These are phyloP conservation scores for Meyerozyma carpophila DNA, from an alignment of 1,139 yeast species.

Conservation along the genomic window DNA sequence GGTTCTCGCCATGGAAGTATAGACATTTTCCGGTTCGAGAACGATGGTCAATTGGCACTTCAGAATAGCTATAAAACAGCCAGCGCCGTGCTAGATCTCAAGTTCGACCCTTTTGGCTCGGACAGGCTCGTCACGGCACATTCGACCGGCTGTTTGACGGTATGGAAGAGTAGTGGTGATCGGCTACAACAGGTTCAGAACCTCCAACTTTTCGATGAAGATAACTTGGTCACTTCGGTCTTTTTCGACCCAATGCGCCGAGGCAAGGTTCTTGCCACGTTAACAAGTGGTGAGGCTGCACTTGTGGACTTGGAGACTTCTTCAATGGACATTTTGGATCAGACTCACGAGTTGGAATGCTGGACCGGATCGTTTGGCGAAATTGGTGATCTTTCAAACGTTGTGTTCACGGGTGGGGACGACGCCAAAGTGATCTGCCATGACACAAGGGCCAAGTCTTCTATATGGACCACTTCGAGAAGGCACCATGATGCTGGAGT, in stretches of 20 bases:
- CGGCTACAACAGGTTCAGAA: constrained; percentile 8
- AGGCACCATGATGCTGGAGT: constrained; percentile 41
- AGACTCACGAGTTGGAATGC: constrained; percentile 67
- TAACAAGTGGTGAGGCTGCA: constrained; percentile 53
- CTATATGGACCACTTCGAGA: constrained; percentile 50
- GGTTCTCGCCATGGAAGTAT: constrained; percentile 68
- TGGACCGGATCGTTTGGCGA: constrained; percentile 85
- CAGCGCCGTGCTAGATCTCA: constrained; percentile 75
- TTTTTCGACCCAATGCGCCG: constrained; percentile 46
- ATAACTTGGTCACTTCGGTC: constrained; percentile 59
- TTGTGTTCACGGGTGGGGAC: constrained; percentile 88
- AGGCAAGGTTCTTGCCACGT: constrained; percentile 40
- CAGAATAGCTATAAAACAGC: constrained; percentile 28
- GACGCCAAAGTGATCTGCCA: constrained; percentile 74
- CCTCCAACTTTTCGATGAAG: constrained; percentile 40
- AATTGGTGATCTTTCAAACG: constrained; percentile 44
- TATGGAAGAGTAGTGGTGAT: constrained; percentile 47
- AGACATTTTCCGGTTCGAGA: constrained; percentile 45
- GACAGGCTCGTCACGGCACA: constrained; percentile 58
- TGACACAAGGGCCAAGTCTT: constrained; percentile 48
- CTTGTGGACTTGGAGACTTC: constrained; percentile 21
- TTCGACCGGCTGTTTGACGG: constrained; percentile 66
- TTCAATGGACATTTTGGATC: constrained; percentile 12
- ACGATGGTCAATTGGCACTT: constrained; percentile 16
- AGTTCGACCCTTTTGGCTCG: constrained; percentile 52